Base-by-base conservation (phyloP, 257 asterid genomes). In the Haberlea rhodopensis region DNA sequence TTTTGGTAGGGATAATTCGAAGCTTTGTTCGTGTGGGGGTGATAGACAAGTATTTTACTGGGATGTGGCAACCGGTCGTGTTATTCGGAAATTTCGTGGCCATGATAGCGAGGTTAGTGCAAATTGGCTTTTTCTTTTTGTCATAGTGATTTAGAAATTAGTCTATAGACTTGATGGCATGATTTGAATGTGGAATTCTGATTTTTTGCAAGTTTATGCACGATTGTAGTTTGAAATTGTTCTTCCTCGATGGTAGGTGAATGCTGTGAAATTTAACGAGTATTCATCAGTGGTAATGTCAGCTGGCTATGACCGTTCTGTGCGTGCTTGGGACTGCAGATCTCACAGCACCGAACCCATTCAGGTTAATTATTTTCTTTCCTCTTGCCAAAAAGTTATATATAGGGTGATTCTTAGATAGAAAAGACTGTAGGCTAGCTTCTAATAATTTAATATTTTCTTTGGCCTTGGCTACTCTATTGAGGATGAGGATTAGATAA, bases 251-350 rank as follows among this genome's bases (percentile, higher is more conserved):
- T 67, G 26, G 73, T 72, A 89, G 96, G 98, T 91, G 60, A 91
- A 91, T 77, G 85, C 95, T 66, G 98, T 91, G 73, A 91, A 91
- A 82, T 91, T 91, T 58, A 84, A 91, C 49, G 96, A 91, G 64
- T 81, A 83, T 76, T 71, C 88, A 25, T 74, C 89, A 54, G 88
- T 87, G 58, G 94, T 87, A 34, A 88, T 89, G 68, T 91, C 98
- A 63, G 96, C 98, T 28, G 98, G 98, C 66, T 89, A 91, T 71
- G 98, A 91, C 75, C 95, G 85, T 22, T 87, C 98, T 24, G 62
- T 91, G 69, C 96, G 98, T 63, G 87, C 82, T 71, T 91, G 98
- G 98, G 98, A 89, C 80, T 91, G 98, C 78, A 80, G 92, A 82
- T 91, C 98, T 72, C 97, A 87, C 37, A 91, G 97, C 79, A 89